Evolutionary conservation across 2,329 filamentous ascomycete genomes (phyloP).

Genomic region (Juglanconis oblonga): DNA sequence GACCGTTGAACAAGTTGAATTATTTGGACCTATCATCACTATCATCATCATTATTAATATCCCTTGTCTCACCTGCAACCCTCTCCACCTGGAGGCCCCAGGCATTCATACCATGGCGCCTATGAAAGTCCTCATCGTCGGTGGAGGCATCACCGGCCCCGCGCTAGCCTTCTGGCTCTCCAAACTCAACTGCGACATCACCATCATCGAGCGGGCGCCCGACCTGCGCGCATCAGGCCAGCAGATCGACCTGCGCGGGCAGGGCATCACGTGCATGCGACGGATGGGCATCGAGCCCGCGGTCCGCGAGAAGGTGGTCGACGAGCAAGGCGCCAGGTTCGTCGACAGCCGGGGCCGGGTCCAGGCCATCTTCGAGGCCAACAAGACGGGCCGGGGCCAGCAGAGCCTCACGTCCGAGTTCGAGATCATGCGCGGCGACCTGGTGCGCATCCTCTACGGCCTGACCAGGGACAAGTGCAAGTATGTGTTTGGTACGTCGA

Average conservation of each 20-base stretch:
- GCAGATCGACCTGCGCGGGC: conserved; percentile 44
- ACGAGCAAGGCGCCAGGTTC: conserved; percentile 45
- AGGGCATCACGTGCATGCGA: conserved; percentile 23
- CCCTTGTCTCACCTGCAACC: no score
- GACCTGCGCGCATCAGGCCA: conserved; percentile 37
- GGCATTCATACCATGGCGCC: conserved; percentile 23
- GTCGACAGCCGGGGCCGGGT: conserved; percentile 38
- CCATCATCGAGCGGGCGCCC: conserved; percentile 40
- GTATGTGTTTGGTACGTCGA: conserved; percentile 26
- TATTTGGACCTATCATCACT: no score
- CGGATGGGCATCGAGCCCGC: conserved; percentile 30
- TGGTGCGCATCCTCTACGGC: conserved; percentile 50
- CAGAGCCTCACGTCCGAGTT: conserved; percentile 52
- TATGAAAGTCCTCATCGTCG: conserved; percentile 46
- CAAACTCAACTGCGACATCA: conserved; percentile 34
- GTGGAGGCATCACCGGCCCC: conserved; percentile 44
- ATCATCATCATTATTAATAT: no score
- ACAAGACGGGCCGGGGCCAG: conserved; percentile 37
- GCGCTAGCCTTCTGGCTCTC: conserved; percentile 40
- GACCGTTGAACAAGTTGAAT: no score
- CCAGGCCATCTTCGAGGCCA: conserved; percentile 38
- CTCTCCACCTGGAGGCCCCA: neutral
- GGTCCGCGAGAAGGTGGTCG: conserved; percentile 35
- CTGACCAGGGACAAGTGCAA: conserved; percentile 26
- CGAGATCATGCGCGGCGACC: conserved; percentile 58